Evolutionary conservation across 306 rosid species (phyloP).

Genomic region (Mimosa bimucronata): DNA sequence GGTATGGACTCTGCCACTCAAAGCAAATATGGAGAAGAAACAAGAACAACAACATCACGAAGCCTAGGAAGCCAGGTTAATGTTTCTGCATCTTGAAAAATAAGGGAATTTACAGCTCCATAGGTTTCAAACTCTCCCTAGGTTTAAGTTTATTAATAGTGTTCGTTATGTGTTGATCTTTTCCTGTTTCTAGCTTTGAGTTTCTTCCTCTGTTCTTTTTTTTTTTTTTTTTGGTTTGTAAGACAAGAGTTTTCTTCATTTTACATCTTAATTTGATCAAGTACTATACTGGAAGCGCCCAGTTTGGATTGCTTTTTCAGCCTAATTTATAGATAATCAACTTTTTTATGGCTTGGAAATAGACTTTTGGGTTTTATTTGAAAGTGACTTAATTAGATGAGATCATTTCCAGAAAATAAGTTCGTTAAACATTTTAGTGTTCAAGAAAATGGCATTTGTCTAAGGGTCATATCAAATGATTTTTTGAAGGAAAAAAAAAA

Average conservation of each 20-base stretch:
- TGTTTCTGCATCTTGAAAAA: constrained; percentile 28
- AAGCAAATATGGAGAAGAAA: constrained; percentile 25
- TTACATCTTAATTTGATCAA: not conserved
- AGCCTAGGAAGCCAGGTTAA: constrained; percentile 49
- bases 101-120: not conserved
- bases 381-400: too few relatives aligned
- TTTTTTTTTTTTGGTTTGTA: not conserved
- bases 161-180: not conserved
- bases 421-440: too few relatives aligned
- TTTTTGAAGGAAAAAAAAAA: too few relatives aligned
- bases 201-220: not conserved
- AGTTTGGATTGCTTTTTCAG: too few relatives aligned
- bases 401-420: too few relatives aligned
- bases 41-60: constrained; percentile 32
- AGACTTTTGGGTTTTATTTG: too few relatives aligned
- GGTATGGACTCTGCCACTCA: constrained; percentile 37
- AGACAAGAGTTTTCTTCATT: not conserved
- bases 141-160: not conserved
- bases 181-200: not conserved
- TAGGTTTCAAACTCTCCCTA: not conserved
- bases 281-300: not conserved
- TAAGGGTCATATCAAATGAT: too few relatives aligned
- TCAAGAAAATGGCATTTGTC: too few relatives aligned
- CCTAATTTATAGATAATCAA: too few relatives aligned
- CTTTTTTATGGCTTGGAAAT: too few relatives aligned